Percentiles rank a stretch among this genome's conserved stretches.
phyloP scores from a whole-genome alignment of 2,329 filamentous ascomycete species.

The Didymella pomorum region DNA sequence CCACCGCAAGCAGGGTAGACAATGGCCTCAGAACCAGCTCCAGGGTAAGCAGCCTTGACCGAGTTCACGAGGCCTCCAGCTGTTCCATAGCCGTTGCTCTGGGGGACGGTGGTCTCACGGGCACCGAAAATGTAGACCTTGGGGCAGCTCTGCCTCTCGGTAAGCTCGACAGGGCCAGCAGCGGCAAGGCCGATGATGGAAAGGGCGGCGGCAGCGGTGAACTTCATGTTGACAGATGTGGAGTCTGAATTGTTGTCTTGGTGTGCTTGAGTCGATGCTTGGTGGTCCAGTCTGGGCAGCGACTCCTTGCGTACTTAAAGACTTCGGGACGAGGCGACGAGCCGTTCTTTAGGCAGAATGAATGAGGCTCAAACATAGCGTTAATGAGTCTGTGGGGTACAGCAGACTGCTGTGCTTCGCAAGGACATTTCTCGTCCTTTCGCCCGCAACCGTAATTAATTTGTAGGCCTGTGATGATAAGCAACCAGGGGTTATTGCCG shows the following conservation, averaged over 20 bases:
- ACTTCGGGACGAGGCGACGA: constrained; percentile 3
- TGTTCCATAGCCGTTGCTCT: constrained; percentile 52
- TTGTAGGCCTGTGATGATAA: constrained; percentile 34
- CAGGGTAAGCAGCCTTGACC: constrained; percentile 52
- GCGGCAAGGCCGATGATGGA: constrained; percentile 43
- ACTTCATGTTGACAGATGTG: constrained; percentile 39
- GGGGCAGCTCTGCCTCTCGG: constrained; percentile 51
- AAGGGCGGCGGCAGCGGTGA: constrained; percentile 41
- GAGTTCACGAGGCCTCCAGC: constrained; percentile 52
- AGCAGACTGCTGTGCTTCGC: constrained; percentile 23
- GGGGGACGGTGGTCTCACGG: constrained; percentile 53
- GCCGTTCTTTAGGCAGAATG: constrained; percentile 47
- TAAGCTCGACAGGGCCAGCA: constrained; percentile 48
- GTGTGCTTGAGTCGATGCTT: constrained; percentile 21
- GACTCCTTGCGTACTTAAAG: constrained; percentile 29
- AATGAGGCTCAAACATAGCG: constrained; percentile 19
- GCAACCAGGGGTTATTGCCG: constrained; percentile 37
- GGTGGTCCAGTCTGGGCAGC: constrained; percentile 24
- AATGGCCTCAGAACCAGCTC: constrained; percentile 53
- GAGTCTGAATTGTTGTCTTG: constrained; percentile 12
- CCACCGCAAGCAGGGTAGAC: constrained; percentile 68
- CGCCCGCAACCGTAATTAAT: constrained; percentile 46
- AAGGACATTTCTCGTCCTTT: constrained; percentile 39
- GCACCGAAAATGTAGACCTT: constrained; percentile 56
- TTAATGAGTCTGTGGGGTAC: constrained; percentile 39